Base-by-base conservation (phyloP, 306 rosid species). In the Cicer cuneatum region DNA sequence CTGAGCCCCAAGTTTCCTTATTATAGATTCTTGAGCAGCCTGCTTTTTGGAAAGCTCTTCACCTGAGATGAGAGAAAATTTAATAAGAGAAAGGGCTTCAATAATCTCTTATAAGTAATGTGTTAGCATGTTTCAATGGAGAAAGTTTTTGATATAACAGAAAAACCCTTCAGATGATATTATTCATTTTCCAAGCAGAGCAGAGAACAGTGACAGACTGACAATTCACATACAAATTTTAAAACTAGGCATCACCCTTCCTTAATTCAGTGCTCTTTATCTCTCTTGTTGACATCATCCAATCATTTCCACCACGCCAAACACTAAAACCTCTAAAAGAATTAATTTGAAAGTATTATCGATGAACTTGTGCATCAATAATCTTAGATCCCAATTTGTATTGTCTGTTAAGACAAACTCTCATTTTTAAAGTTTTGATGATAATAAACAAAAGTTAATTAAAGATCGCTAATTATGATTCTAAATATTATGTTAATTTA, bases 21-120 rank as follows among this genome's bases (percentile, higher is more conserved):
- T 95, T 18, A 87, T 90, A 76, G 88, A 81, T 81, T 95, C 99
- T 86, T 92, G 99, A 84, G 96, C 78, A 66, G 99, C 99, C 92
- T 95, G 99, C 80, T 92, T 95, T 83, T 90, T 95, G 59, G 99
- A 95, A 81, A 95, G 99, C 82, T 90, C 97, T 86, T 95, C 97
- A 40, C 99, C 99, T 95, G 93, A 73, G 74, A 80, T 72, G 54
- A 73, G 60, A 71, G 60, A 80, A n/a, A 51, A 67, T 54, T 16
- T 60, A 47, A 41, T 43, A 67, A 43, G 56, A 61, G 49, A 24
- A 74, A 70, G 65, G 47, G 63, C 60, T 43, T 66, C 7, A 54
- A 53, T 66, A 48, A n/a, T 40, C 53, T 60, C 74, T 53, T 37
- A 12, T 52, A 74, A 43, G 11, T 35, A 73, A 78, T 56, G 40